Evolutionary conservation across 768 basidiomycete genomes (phyloP).

Genomic region (Podaxis mareebaensis): DNA sequence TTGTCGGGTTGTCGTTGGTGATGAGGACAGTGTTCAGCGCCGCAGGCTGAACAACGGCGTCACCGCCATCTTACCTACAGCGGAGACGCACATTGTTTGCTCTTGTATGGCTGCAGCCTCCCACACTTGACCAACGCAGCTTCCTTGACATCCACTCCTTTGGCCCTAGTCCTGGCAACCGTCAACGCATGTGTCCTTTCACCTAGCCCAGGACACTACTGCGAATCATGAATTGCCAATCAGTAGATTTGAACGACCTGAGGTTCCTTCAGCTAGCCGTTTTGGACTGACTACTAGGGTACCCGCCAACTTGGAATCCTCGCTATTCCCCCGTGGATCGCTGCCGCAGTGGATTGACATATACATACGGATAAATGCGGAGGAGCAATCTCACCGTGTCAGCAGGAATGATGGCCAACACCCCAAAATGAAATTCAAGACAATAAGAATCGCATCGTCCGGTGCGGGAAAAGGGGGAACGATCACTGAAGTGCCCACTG

Average conservation of each 20-base stretch:
- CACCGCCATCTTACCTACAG: neutral
- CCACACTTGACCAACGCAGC: too few relatives aligned
- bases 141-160: too few relatives aligned
- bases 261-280: too few relatives aligned
- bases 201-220: too few relatives aligned
- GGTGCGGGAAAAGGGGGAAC: too few relatives aligned
- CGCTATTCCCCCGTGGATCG: neutral
- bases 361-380: neutral
- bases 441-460: neutral
- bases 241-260: too few relatives aligned
- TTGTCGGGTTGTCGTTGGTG: conserved; percentile 23
- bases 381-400: neutral
- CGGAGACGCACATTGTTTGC: conserved; percentile 7
- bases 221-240: too few relatives aligned
- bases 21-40: conserved; percentile 14
- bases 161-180: too few relatives aligned
- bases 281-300: too few relatives aligned
- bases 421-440: neutral
- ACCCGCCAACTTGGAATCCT: neutral
- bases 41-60: conserved; percentile 10
- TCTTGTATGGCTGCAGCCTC: conserved; percentile 1
- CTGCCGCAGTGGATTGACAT: neutral
- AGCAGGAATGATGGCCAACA: neutral
- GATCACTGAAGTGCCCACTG: too few relatives aligned
- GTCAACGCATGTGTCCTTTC: too few relatives aligned